A percentile compares a stretch with the other conserved stretches of the same genome.
Conservation (phyloP, 225 moss, liverwort and hornwort species). For the Neckera pumila region DNA sequence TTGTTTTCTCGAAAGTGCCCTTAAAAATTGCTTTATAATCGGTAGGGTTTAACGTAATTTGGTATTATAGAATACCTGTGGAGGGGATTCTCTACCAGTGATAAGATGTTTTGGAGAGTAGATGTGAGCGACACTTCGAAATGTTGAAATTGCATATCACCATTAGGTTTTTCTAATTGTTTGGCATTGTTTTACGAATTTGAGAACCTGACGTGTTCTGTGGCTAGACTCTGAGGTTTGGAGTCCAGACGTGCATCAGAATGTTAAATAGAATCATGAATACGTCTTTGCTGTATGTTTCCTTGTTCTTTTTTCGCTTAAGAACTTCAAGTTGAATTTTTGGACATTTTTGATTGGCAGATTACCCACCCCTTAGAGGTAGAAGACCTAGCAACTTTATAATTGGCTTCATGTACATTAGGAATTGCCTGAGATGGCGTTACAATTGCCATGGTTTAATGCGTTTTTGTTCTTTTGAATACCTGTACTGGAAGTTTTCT, state of each 20-base stretch:
- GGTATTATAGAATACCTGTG: background rate
- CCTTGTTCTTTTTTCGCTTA: background rate
- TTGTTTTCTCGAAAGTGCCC: background rate
- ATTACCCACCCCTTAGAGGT: background rate
- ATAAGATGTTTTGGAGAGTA: background rate
- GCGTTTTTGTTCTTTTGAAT: background rate
- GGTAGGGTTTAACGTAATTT: background rate
- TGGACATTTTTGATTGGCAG: background rate
- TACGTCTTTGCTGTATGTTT: background rate
- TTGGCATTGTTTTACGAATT: background rate
- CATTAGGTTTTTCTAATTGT: background rate
- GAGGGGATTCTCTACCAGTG: background rate
- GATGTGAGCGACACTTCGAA: background rate
- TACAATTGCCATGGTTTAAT: background rate
- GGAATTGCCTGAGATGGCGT: background rate
- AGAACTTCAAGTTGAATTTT: background rate
- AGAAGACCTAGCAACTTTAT: background rate
- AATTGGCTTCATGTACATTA: background rate
- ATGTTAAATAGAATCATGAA: background rate
- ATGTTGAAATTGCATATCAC: background rate
- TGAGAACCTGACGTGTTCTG: background rate
- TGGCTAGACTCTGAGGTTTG: background rate
- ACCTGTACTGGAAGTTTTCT: background rate
- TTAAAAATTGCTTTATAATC: background rate
- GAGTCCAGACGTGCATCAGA: background rate